A percentile compares a stretch with the other conserved stretches of the same genome.
phyloP scores from a whole-genome alignment of 495 filamentous ascomycete species.

The Penicillium pulvis region DNA sequence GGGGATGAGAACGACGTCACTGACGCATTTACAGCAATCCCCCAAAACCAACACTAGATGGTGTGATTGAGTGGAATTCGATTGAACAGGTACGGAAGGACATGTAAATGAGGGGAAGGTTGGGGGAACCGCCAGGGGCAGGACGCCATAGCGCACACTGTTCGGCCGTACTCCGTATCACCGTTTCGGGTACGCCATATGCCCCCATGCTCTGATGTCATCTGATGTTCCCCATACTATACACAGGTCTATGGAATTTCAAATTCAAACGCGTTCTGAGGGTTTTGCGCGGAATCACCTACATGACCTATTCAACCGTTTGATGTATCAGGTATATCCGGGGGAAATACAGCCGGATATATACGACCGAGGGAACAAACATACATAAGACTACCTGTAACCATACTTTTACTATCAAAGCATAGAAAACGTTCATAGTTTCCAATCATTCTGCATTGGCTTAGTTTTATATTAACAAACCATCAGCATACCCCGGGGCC shows the following conservation, averaged over 20 bases:
- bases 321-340: not conserved
- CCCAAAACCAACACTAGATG: not conserved
- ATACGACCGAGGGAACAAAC: not conserved
- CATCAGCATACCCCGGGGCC: too few relatives aligned
- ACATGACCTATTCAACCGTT: not conserved
- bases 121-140: constrained; percentile 23
- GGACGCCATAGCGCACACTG: constrained; percentile 5
- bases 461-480: too few relatives aligned
- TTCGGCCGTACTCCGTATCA: constrained; percentile 8
- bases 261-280: too few relatives aligned
- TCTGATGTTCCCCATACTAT: not conserved
- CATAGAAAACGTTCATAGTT: too few relatives aligned
- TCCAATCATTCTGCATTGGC: too few relatives aligned
- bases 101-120: constrained; percentile 26
- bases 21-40: constrained; percentile 7
- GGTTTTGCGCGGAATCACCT: not conserved
- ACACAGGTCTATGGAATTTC: too few relatives aligned
- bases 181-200: not conserved
- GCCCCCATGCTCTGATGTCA: not conserved
- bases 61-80: not conserved
- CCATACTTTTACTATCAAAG: too few relatives aligned
- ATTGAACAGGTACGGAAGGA: constrained; percentile 8
- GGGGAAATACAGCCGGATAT: not conserved
- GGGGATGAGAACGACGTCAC: constrained; percentile 26
- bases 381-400: not conserved